A percentile compares a stretch with the other conserved stretches of the same genome.
phyloP scores from a whole-genome alignment of 2,329 filamentous ascomycete species.

The Sporothrix pseudoabietina region DNA sequence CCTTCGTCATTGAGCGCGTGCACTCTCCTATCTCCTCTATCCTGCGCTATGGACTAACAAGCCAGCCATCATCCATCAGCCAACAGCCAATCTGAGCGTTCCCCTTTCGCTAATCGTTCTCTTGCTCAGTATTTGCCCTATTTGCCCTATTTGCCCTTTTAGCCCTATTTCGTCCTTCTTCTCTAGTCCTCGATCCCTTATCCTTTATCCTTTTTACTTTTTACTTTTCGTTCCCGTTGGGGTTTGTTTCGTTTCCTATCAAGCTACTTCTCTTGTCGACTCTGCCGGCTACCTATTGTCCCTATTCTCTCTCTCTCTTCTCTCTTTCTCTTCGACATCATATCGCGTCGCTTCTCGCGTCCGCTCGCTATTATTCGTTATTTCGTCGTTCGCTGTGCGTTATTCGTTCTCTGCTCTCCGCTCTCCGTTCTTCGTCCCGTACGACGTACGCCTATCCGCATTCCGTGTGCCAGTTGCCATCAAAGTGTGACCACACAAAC shows the following conservation, averaged over 20 bases:
- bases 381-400: too few relatives aligned
- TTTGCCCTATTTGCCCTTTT: not conserved
- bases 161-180: not conserved
- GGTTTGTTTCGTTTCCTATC: not conserved
- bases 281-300: conserved; percentile 1
- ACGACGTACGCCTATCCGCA: too few relatives aligned
- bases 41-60: not conserved
- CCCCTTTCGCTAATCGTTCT: not conserved
- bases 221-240: not conserved
- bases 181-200: not conserved
- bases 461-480: not conserved
- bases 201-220: not conserved
- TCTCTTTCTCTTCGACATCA: not conserved
- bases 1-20: conserved; percentile 1
- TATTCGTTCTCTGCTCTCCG: not conserved
- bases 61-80: too few relatives aligned
- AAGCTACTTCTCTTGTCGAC: not conserved
- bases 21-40: not conserved
- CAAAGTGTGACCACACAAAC: conserved; percentile 21
- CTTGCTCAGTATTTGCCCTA: too few relatives aligned
- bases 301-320: not conserved
- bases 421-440: not conserved
- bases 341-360: not conserved
- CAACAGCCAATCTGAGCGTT: not conserved
- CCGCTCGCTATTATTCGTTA: conserved; percentile 3